phyloP scores from a whole-genome alignment of 225 moss, liverwort and hornwort genomes.

The Rhytidiadelphus loreus region DNA sequence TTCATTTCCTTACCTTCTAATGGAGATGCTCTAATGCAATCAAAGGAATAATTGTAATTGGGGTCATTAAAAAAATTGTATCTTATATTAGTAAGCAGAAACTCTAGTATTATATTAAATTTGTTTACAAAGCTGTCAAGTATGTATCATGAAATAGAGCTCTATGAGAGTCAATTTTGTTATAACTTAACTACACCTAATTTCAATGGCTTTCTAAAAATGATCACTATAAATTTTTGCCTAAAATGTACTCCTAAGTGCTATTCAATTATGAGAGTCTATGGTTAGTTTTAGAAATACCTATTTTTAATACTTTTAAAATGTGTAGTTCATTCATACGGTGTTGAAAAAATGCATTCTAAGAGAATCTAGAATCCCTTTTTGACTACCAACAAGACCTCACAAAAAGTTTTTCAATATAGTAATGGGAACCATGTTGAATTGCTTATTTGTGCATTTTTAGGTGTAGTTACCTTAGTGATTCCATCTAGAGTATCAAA shows the following conservation, averaged over 20 bases:
- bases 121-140: rapidly evolving
- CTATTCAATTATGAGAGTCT: too few relatives aligned
- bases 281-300: not conserved
- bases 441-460: not conserved
- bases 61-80: not conserved
- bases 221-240: rapidly evolving
- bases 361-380: rapidly evolving
- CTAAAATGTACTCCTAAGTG: not conserved
- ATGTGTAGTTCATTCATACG: not conserved
- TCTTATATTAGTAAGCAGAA: not conserved
- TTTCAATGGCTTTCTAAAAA: rapidly evolving
- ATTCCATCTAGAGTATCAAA: not conserved
- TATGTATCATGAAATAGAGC: rapidly evolving
- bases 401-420: not conserved
- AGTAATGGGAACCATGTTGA: too few relatives aligned
- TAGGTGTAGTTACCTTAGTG: not conserved
- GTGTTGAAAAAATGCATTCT: not conserved
- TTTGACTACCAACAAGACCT: not conserved
- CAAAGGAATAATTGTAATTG: too few relatives aligned
- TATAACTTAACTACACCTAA: not conserved
- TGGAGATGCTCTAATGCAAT: not conserved
- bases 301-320: not conserved
- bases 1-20: rapidly evolving
- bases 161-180: too few relatives aligned
- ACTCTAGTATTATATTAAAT: not conserved